Evolutionary conservation across 371 early-diverging fungal species (phyloP).

Genomic region (Mortierella sp.): DNA sequence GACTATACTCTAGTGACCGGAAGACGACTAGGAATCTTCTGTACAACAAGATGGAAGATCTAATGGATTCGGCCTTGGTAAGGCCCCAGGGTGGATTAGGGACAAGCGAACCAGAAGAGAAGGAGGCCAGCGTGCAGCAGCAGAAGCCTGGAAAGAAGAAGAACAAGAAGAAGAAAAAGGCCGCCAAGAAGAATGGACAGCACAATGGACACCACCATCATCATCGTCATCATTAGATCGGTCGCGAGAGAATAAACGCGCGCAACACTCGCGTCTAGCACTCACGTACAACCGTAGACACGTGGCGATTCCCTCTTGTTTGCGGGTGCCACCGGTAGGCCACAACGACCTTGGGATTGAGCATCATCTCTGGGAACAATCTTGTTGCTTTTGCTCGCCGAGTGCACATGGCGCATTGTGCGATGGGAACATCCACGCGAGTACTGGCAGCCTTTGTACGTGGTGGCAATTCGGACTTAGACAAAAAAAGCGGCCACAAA

Average conservation of each 20-base stretch:
- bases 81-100: slow-evolving; percentile 7
- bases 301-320: too few species aligned
- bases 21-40: slow-evolving; percentile 22
- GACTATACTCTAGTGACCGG: slow-evolving; percentile 10
- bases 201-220: neutral
- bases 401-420: too few species aligned
- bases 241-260: neutral
- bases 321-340: too few species aligned
- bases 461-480: too few species aligned
- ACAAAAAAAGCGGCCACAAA: too few species aligned
- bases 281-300: too few species aligned
- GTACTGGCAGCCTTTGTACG: too few species aligned
- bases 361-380: too few species aligned
- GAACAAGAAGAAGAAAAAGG: slow-evolving; percentile 4
- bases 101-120: neutral
- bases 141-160: neutral
- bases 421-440: too few species aligned
- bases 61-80: neutral
- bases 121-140: neutral
- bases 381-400: too few species aligned
- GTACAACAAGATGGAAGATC: slow-evolving; percentile 44
- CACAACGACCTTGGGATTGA: too few species aligned
- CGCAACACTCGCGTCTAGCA: too few species aligned
- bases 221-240: neutral
- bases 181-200: neutral